Evolutionary conservation across 148 eudicot genomes (phyloP).

Genomic region (Diospyros lotus): DNA sequence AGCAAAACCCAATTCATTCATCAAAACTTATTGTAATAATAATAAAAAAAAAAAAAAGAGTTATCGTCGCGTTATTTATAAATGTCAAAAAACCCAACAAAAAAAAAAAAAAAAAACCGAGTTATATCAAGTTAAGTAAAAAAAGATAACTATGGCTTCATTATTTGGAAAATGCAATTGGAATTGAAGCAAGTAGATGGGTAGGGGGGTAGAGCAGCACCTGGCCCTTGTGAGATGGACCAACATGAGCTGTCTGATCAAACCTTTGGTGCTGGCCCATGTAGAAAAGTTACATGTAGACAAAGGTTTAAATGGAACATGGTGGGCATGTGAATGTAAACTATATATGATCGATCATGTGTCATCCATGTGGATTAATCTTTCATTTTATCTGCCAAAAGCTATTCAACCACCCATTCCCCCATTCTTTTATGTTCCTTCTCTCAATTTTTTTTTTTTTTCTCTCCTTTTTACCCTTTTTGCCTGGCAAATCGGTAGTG

Average conservation of each 20-base stretch:
- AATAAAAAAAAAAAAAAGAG: too few species aligned
- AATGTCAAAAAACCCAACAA: too few species aligned
- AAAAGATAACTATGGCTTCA: too few species aligned
- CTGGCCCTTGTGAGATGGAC: slow-evolving; percentile 24
- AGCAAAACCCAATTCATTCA: too few species aligned
- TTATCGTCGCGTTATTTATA: too few species aligned
- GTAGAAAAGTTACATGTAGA: slow-evolving; percentile 28
- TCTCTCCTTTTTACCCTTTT: background rate
- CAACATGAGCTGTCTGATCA: slow-evolving; percentile 32
- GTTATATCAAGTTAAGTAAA: too few species aligned
- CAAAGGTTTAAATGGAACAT: slow-evolving; percentile 47
- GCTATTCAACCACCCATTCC: slow-evolving; percentile 14
- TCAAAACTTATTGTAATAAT: too few species aligned
- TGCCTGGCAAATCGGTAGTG: too few species aligned
- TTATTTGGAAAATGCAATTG: too few species aligned
- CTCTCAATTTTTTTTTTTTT: background rate
- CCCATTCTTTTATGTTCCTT: background rate
- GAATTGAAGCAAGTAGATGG: too few species aligned
- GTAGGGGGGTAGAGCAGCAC: background rate
- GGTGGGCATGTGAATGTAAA: slow-evolving; percentile 56
- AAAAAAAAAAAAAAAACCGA: too few species aligned
- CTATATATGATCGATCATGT: slow-evolving; percentile 31
- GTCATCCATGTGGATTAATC: slow-evolving; percentile 50
- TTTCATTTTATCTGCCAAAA: slow-evolving; percentile 28
- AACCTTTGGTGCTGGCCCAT: slow-evolving; percentile 22